Evolutionary conservation across 345 rosid genomes (phyloP).

Genomic region (Durio zibethinus): DNA sequence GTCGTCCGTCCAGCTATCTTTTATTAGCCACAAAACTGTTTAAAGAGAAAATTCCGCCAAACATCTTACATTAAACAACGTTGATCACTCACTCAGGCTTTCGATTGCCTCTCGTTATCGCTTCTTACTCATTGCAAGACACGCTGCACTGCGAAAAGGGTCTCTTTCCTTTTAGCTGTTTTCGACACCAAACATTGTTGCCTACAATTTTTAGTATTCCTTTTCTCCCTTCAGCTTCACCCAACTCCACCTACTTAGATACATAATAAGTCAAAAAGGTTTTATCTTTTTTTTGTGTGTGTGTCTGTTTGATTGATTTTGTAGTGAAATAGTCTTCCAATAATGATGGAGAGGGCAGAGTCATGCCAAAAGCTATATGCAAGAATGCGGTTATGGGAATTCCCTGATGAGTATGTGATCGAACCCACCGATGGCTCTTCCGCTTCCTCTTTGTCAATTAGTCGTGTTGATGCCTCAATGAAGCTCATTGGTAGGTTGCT

Average conservation of each 20-base stretch:
- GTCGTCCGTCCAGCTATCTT: neutral
- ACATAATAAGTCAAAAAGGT: neutral
- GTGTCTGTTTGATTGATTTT: neutral
- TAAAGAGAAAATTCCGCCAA: neutral
- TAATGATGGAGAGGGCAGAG: conserved; percentile 78
- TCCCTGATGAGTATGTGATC: conserved; percentile 84
- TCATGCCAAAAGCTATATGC: conserved; percentile 76
- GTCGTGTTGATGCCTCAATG: conserved; percentile 78
- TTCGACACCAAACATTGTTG: neutral
- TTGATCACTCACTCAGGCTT: neutral
- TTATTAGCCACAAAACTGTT: neutral
- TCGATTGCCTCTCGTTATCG: neutral
- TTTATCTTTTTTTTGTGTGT: neutral
- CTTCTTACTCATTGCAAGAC: neutral
- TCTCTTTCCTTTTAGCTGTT: neutral
- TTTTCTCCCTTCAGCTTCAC: neutral
- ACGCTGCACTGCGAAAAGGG: neutral
- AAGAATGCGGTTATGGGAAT: conserved; percentile 88
- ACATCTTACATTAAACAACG: neutral
- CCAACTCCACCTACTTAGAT: neutral
- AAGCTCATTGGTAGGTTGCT: conserved; percentile 55
- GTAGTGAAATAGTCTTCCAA: neutral
- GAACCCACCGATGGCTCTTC: conserved; percentile 88
- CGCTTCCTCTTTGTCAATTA: conserved; percentile 60
- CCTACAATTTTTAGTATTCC: neutral